Percentiles rank a stretch among this genome's conserved stretches.
Evolutionary conservation across 2,329 filamentous ascomycete genomes (phyloP).

Genomic region (Cercospora janseana): DNA sequence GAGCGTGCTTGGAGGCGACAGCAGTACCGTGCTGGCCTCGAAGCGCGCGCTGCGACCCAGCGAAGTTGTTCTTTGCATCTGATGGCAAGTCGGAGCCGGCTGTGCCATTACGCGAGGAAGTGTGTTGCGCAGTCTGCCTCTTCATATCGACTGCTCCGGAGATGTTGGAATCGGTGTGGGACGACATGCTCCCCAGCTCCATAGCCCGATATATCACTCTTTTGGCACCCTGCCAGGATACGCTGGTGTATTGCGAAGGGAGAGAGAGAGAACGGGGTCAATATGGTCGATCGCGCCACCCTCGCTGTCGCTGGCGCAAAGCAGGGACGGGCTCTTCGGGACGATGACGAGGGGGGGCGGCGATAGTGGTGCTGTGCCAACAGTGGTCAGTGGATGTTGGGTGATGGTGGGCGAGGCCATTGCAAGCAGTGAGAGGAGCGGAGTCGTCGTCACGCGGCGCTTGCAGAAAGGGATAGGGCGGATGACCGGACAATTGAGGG

Average conservation of each 20-base stretch:
- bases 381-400: conserved; percentile 9
- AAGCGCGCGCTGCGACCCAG: conserved; percentile 23
- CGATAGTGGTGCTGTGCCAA: conserved; percentile 11
- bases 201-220: conserved; percentile 28
- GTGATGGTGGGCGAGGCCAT: neutral
- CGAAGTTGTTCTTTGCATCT: conserved; percentile 14
- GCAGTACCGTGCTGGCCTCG: conserved; percentile 26
- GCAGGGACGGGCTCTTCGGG: conserved; percentile 18
- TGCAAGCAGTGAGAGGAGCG: conserved; percentile 4
- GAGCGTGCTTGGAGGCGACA: conserved; percentile 28
- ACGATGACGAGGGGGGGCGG: conserved; percentile 12
- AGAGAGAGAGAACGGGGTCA: conserved; percentile 12
- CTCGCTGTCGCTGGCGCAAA: conserved; percentile 36
- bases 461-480: conserved; percentile 27
- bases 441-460: conserved; percentile 11
- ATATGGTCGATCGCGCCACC: conserved; percentile 16
- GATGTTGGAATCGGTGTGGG: conserved; percentile 27
- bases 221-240: conserved; percentile 12
- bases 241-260: conserved; percentile 17
- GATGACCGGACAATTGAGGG: conserved; percentile 21
- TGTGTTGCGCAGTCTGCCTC: conserved; percentile 38
- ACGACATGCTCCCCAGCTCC: conserved; percentile 41
- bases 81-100: conserved; percentile 22
- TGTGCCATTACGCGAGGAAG: conserved; percentile 35
- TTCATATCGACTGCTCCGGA: conserved; percentile 28